Evolutionary conservation across 371 early-diverging fungal genomes (phyloP).

Genomic region (Actinomortierella ambigua): DNA sequence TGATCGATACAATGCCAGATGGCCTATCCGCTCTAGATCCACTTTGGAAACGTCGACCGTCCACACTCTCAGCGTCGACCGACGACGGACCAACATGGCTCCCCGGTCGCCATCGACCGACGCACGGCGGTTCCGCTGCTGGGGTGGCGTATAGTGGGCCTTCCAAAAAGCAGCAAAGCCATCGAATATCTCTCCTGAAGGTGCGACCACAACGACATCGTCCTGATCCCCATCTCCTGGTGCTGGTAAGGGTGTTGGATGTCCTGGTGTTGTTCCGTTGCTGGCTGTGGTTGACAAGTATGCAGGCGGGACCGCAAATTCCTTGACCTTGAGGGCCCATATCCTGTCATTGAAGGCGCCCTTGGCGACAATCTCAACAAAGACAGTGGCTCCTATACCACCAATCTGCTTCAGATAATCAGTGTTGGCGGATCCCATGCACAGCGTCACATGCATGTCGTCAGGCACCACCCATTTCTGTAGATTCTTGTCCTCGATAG

Average conservation of each 20-base stretch:
- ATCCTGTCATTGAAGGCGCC: constrained; percentile 23
- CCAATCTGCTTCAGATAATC: constrained; percentile 19
- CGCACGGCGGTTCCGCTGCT: too few species aligned
- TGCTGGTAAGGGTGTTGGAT: too few species aligned
- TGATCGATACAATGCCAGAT: constrained; percentile 6
- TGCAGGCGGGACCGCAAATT: constrained; percentile 1
- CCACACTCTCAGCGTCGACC: too few species aligned
- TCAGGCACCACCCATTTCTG: constrained; percentile 36
- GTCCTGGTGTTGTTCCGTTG: constrained; percentile 5
- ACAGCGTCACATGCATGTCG: constrained; percentile 37
- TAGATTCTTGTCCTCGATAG: constrained; percentile 7
- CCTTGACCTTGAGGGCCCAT: constrained; percentile 42
- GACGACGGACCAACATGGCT: too few species aligned
- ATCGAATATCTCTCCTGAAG: constrained; percentile 1
- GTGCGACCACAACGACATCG: constrained; percentile 7
- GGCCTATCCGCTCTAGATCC: constrained; percentile 20
- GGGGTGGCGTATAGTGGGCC: too few species aligned
- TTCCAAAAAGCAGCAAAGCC: too few species aligned
- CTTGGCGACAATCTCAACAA: constrained; percentile 28
- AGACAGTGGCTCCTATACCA: constrained; percentile 27
- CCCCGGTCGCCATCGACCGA: too few species aligned
- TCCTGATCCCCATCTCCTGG: constrained; percentile 1
- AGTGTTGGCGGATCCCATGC: constrained; percentile 11
- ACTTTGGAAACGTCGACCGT: not conserved
- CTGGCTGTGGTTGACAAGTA: not conserved